Evolutionary conservation across 305 asterid species (phyloP), one percentile per base, ranked within the genome.

Genomic region (Andrographis paniculata): DNA sequence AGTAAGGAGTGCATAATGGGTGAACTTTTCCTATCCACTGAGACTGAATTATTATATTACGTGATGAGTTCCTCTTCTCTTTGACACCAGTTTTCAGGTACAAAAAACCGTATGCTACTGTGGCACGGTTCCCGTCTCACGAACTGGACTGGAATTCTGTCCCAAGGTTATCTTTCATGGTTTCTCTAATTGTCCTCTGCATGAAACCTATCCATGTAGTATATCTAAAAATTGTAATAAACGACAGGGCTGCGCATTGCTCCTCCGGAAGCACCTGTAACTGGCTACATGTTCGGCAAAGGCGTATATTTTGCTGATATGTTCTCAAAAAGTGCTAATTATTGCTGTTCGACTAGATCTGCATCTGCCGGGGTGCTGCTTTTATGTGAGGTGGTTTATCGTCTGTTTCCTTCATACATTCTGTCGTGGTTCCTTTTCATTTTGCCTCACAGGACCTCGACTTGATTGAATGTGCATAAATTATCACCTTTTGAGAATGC

Each of bases 111-210:
- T 64, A 82, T 88, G 95, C 97, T 84, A 55, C 63, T 88, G 45
- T 88, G 97, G 94, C 97, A 88, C 59, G 97, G 97, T 45, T 88
- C 95, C 48, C 78, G 95, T 49, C 93, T 88, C 48, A 71, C 94
- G 53, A 88, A 88, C 70, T 88, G 95, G 97, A 67, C 84, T 13
- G 97, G 97, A 43, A 88, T 88, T 67, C 69, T 88, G 39, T 79
- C 97, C 44, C 95, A 85, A 78, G 95, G 97, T 80, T 56, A 38
- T 35, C 52, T 44, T 44, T 14, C 28, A 45, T 24, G 13, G 13
- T 9, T 13, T 33, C 13, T 9, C 2, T 33, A 5, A 33, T 33
- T 9, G 12, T 33, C 2, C 12, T 33, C 12, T 33, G 8, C 4
- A 33, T 7, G 38, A 33, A 33, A 7, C n/a, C n/a, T 7, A 7